A percentile compares a stretch with the other conserved stretches of the same genome.
These are phyloP conservation scores for Euphorbia tirucalli DNA, from an alignment of 345 rosid genomes.

Conservation along the genomic window DNA sequence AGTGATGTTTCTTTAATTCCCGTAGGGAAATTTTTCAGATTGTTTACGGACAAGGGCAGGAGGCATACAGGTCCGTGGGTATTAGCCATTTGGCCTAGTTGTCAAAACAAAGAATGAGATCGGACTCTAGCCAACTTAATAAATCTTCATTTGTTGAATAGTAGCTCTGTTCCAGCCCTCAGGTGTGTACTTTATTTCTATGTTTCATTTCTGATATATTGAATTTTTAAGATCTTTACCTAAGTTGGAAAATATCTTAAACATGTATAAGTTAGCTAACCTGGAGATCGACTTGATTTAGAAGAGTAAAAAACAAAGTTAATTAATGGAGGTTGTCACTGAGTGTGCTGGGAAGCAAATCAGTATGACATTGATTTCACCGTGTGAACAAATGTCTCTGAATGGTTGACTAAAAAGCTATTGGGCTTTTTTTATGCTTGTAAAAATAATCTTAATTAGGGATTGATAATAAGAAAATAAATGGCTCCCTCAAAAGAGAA, in stretches of 20 bases:
- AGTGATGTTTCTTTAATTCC: too few species aligned
- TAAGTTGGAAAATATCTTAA: background rate
- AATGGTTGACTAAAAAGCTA: too few species aligned
- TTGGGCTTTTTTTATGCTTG: background rate
- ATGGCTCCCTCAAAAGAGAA: too few species aligned
- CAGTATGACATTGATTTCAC: background rate
- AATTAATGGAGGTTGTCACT: background rate
- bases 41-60: slow-evolving; percentile 56
- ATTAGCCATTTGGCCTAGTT: slow-evolving; percentile 33
- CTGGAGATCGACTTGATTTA: background rate
- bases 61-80: slow-evolving; percentile 79
- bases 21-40: too few species aligned
- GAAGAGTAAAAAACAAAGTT: slow-evolving; percentile 5
- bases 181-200: slow-evolving; percentile 44
- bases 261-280: background rate
- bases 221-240: background rate
- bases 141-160: slow-evolving; percentile 70
- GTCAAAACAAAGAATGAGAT: slow-evolving; percentile 67
- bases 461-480: too few species aligned
- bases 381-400: background rate
- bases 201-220: background rate
- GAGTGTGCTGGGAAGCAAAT: background rate
- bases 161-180: slow-evolving; percentile 45
- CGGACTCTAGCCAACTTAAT: slow-evolving; percentile 54
- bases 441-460: background rate